Evolutionary conservation across 208 protist genomes (phyloP), one percentile per base, ranked within the genome.

Genomic region (Wallacemonas sp.): DNA sequence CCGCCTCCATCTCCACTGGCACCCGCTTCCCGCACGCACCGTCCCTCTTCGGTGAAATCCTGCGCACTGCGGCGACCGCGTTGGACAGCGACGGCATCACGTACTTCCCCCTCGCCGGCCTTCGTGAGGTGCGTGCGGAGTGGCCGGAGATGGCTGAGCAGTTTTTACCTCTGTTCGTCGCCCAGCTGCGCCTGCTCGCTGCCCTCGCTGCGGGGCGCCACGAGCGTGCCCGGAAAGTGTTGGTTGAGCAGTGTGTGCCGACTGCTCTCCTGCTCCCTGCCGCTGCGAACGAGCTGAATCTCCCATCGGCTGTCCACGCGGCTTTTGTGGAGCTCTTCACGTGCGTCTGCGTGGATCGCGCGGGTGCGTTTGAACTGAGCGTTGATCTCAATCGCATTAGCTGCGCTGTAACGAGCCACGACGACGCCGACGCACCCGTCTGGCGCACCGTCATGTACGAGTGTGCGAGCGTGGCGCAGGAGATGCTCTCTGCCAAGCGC

Each of bases 251-350:
- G 41, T 80, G 65, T 55, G 60, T 81, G 21, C 66, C 79, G 28
- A 31, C 38, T 6, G 68, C 68, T 19, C 72, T 70, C 46, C 60
- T 82, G 1, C 45, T 55, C n/a, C 24, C 22, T 21, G 30, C 30
- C 0, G 17, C 77, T 61, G 26, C 19, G 31, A 77, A 65, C 34
- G 49, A 53, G 45, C 41, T n/a, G n/a, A n/a, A 42, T 19, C 62
- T 85, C 42, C 71, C 79, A 8, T 30, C 68, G 0, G 46, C 27
- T n/a, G 47, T 85, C 34, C 75, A 74, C 51, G 75, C 66, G 26
- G 75, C 79, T 9, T 51, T 85, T 15, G 34, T 78, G 4, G 56
- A 71, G 30, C 68, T 85, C 3, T 80, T 81, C 34, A 49, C 79
- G 9, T 62, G 69, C 19, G 58, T 70, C 34, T 53, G 72, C 51